phyloP scores from a whole-genome alignment of 306 rosid genomes.

The Carpinus viminea region DNA sequence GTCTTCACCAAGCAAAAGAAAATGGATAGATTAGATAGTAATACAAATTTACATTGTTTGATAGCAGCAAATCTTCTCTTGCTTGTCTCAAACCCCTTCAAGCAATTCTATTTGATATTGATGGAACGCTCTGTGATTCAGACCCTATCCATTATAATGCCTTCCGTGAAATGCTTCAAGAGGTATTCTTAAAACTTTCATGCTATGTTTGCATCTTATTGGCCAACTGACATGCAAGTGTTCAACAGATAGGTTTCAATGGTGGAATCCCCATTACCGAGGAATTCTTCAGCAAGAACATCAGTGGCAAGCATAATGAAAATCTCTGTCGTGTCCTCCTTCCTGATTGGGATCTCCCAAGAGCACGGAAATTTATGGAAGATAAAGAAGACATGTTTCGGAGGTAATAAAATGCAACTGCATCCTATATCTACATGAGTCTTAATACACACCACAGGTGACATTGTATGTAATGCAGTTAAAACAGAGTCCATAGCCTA shows the following conservation, averaged over 20 bases:
- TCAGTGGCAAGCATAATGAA: slow-evolving; percentile 46
- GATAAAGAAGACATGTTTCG: slow-evolving; percentile 44
- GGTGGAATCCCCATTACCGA: slow-evolving; percentile 48
- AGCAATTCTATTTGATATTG: slow-evolving; percentile 53
- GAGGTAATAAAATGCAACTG: slow-evolving; percentile 24
- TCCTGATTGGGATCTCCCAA: slow-evolving; percentile 43
- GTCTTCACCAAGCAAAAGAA: too few relatives aligned
- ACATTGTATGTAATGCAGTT: background rate
- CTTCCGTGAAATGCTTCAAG: slow-evolving; percentile 46
- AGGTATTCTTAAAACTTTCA: slow-evolving; percentile 26
- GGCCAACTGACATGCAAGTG: background rate
- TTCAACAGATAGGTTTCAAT: slow-evolving; percentile 43
- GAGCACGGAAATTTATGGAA: slow-evolving; percentile 32
- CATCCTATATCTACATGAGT: background rate
- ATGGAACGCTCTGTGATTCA: slow-evolving; percentile 53
- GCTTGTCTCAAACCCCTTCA: slow-evolving; percentile 35
- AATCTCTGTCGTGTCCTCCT: slow-evolving; percentile 34
- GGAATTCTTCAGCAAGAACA: slow-evolving; percentile 40
- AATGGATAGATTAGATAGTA: too few relatives aligned
- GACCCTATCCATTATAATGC: slow-evolving; percentile 45
- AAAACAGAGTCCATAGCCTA: background rate
- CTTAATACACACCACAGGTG: background rate
- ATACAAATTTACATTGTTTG: background rate
- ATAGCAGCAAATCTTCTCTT: slow-evolving; percentile 24
- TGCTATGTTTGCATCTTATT: background rate